Evolutionary conservation across 805 yeast species (phyloP), one percentile per base, ranked within the genome.

Genomic region (Metschnikowia rubicola): DNA sequence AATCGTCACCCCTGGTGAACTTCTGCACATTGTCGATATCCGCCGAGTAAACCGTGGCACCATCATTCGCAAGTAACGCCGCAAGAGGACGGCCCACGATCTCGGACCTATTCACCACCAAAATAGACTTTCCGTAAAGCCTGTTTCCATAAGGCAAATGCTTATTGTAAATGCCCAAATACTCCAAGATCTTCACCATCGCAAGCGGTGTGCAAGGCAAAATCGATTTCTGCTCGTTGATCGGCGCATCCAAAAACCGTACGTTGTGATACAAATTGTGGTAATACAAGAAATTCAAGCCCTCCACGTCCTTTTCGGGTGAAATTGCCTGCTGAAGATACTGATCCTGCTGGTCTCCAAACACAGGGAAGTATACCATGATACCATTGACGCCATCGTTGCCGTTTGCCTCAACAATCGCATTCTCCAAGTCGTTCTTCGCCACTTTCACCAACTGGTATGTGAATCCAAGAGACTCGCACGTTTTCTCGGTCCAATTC

Each of bases 61-160:
- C 99, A 62, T 94, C 99, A 61, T 94, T 94, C 15, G 99, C 98
- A 53, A 94, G 73, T 33, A 94, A 68, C 0, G 99, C 98, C 31
- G 98, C 98, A 50, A 94, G 72, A 1, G 99, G 99, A 57, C 99
- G 81, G 10, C 99, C 99, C 19, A 94, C 99, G 60, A 94, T 92
- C 68, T 94, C 99, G 10, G 96, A 87, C 61, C 99, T 77, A 69
- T 94, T 94, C 43, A 94, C 91, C 38, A 94, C 83, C 41, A 95
- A 83, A 46, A 92, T 77, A 43, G 94, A 92, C 68, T 90, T 91
- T 38, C 99, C 99, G 59, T 88, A 94, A 19, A 94, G 74, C 52
- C 97, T 77, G 71, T 94, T 90, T 5, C 99, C 99, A 61, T 90
- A 86, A 28, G 87, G 86, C 48, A 94, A 67, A 19, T 91, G 68